Evolutionary conservation across 768 basidiomycete species (phyloP).

Genomic region (Kwoniella europaea): DNA sequence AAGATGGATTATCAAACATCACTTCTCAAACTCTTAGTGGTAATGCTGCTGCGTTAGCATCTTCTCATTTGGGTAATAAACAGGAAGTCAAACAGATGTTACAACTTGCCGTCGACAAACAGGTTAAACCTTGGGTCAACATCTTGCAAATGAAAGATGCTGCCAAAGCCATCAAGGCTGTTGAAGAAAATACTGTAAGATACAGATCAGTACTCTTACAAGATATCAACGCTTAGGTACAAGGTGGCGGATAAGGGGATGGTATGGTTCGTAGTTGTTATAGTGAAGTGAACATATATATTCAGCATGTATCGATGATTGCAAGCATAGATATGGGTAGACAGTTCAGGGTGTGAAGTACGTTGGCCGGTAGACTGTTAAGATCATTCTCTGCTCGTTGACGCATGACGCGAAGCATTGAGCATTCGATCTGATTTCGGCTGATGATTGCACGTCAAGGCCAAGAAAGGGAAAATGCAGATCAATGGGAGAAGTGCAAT

Average conservation of each 20-base stretch:
- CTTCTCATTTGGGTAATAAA: constrained; percentile 65
- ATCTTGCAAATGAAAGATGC: constrained; percentile 65
- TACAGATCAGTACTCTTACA: constrained; percentile 66
- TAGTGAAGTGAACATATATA: neutral
- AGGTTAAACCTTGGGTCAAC: constrained; percentile 64
- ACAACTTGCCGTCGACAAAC: constrained; percentile 66
- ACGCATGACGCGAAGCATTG: too few relatives aligned
- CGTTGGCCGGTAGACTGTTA: too few relatives aligned
- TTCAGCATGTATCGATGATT: neutral
- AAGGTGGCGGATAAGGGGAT: too few relatives aligned
- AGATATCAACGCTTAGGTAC: constrained; percentile 38
- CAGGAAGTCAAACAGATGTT: constrained; percentile 68
- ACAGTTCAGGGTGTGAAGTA: too few relatives aligned
- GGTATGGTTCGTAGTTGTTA: neutral
- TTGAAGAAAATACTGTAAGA: constrained; percentile 63
- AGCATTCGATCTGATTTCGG: too few relatives aligned
- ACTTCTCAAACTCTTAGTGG: constrained; percentile 58
- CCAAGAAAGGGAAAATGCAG: too few relatives aligned
- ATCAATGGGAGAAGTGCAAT: too few relatives aligned
- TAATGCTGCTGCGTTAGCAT: constrained; percentile 53
- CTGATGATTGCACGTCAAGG: too few relatives aligned
- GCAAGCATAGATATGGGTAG: too few relatives aligned
- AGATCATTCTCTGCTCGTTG: too few relatives aligned
- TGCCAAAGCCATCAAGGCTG: constrained; percentile 63
- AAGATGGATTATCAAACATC: constrained; percentile 62